Evolutionary conservation across 1,139 yeast genomes (phyloP).

Genomic region (Kodamaea suecica): DNA sequence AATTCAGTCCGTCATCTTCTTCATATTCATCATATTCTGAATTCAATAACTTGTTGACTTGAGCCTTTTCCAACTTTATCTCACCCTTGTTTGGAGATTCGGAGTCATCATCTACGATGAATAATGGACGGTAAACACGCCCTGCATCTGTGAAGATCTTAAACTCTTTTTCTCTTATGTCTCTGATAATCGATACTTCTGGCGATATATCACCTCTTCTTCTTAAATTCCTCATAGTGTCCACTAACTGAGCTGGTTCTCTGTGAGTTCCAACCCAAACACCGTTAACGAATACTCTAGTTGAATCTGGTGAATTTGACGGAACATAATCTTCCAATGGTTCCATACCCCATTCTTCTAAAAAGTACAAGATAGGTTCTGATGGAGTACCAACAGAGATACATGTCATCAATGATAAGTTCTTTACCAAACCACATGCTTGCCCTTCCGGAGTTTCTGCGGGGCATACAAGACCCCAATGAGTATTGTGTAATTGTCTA

Average conservation of each 20-base stretch:
- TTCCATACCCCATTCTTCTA: conserved; percentile 99
- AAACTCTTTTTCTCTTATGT: conserved; percentile 93
- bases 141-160: conserved; percentile 98
- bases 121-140: conserved; percentile 92
- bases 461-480: conserved; percentile 99
- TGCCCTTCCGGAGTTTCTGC: conserved; percentile 99
- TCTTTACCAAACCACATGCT: conserved; percentile 98
- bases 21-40: conserved; percentile 64
- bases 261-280: conserved; percentile 99
- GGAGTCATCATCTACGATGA: conserved; percentile 83
- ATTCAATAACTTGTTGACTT: conserved; percentile 66
- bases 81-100: conserved; percentile 76
- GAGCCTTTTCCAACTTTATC: conserved; percentile 78
- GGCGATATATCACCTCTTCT: conserved; percentile 95
- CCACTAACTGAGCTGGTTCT: conserved; percentile 88
- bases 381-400: conserved; percentile 98
- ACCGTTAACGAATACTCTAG: conserved; percentile 95
- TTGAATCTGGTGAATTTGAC: conserved; percentile 84
- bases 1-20: conserved; percentile 42
- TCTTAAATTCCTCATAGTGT: conserved; percentile 86
- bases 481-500: conserved; percentile 97
- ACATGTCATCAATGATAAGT: conserved; percentile 93
- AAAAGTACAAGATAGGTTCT: conserved; percentile 86
- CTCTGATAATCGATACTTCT: conserved; percentile 95
- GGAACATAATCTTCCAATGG: conserved; percentile 96